Evolutionary conservation across 2,329 filamentous ascomycete species (phyloP), one percentile per base, ranked within the genome.

Genomic region (Zymoseptoria brevis): DNA sequence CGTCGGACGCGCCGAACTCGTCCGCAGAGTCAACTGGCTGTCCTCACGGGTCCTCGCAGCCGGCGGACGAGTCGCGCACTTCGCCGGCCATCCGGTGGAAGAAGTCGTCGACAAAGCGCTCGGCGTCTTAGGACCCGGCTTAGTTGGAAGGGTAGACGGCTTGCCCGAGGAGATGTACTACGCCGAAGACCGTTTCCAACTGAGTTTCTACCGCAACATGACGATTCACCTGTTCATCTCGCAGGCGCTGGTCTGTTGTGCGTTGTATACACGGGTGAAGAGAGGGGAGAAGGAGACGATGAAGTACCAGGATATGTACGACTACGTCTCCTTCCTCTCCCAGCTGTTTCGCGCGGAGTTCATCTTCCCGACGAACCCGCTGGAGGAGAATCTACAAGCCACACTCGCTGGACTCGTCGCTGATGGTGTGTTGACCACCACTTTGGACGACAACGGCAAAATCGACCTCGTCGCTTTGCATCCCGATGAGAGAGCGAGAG

Each of bases 191-290:
- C 84, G 78, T 56, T 99, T 99, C 78, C 94, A 99, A 72, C 82
- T 99, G 8, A 96, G 91, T 0, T 99, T 99, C 75, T 99, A 99
- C 76, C 87, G 94, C 56, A 99, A 99, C 75, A 97, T 97, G 94
- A 96, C 93, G 0, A 99, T 99, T 62, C 94, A 99, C 72, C 82
- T 99, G 4, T 99, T 99, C 74, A 94, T 99, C 59, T 88, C 90
- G 1, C 92, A 97, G 72, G 89, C 93, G 0, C 80, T 99, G 4
- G 90, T 97, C 21, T 94, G 90, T 62, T 90, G 87, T 4, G 89
- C 89, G 26, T 87, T 99, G 80, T 99, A 99, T 73, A 94, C 87
- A 0, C 84, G 85, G 51, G 88, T 97, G 57, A 99, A 99, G 74
- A 85, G 86, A 62, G 94, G 94, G 16, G 89, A 0, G 80, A 86